Evolutionary conservation across 768 basidiomycete genomes (phyloP), one percentile per base, ranked within the genome.

Genomic region (Cystofilobasidium capitatum): DNA sequence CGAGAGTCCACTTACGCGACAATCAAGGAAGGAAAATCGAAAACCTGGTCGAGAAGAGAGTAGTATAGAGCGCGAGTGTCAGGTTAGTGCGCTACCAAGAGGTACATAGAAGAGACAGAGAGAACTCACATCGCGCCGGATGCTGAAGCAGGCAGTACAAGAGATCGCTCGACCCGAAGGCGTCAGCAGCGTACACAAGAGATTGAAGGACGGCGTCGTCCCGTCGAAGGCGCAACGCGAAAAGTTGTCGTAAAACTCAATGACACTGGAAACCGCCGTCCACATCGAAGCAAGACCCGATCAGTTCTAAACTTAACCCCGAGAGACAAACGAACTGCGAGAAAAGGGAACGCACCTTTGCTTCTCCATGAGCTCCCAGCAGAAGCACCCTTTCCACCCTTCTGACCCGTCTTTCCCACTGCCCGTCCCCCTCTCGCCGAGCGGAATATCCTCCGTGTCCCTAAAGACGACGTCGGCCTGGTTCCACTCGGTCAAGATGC

Each of bases 171-270:
- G 83, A 20, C 90, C 89, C 33, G 83, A 83, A 8, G 89, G 88
- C 75, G 92, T 91, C 70, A 93, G 82, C 51, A 96, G 77, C 36
- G 91, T 88, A 70, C 91, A 92, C 73, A 92, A 88, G 67, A 89
- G 88, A 77, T 91, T 93, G 62, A 98, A 90, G 1, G 90, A 89
- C 78, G 91, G 91, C 17, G 60, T 90, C 61, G 92, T 91, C 78
- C 92, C 96, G 77, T 99, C 94, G 73, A 99, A 99, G 9, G 96
- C 94, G 77, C 97, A 91, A 59, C 87, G 85, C 33, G 91, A 90
- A 76, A 98, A 98, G 77, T 89, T 91, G 78, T 98, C 96, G 87
- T 89, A 76, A 69, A 77, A 78, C 35, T 72, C 58, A 33, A 77
- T 71, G 33, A 73, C 72, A 3, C 77, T 78, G 64, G 35, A 59